These are phyloP conservation scores for Aspergillus sp. DNA, from an alignment of 2,329 filamentous ascomycete species.

Conservation along the genomic window DNA sequence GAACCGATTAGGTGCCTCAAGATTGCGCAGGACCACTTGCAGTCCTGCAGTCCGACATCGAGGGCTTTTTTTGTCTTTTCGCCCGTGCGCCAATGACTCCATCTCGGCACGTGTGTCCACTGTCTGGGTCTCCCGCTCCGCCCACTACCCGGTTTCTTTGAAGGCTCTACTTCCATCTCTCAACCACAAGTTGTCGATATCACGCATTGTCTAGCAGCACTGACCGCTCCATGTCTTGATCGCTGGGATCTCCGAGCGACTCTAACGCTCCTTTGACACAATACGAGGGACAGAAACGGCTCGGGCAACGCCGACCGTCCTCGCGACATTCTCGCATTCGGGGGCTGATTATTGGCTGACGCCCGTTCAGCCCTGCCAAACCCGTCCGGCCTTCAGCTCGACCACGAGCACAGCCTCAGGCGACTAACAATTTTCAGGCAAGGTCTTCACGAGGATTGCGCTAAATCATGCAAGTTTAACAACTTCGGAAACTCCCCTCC, in stretches of 20 bases:
- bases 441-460: neutral
- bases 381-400: conserved; percentile 2
- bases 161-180: neutral
- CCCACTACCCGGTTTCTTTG: neutral
- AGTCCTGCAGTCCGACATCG: too few relatives aligned
- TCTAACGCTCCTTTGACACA: conserved; percentile 1
- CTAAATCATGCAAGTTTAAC: conserved; percentile 4
- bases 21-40: too few relatives aligned
- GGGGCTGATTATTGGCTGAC: neutral
- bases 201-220: too few relatives aligned
- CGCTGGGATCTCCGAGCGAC: neutral
- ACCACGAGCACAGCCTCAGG: conserved; percentile 17
- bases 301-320: conserved; percentile 11
- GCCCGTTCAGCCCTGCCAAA: conserved; percentile 11
- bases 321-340: neutral
- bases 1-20: too few relatives aligned
- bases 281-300: neutral
- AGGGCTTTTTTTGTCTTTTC: neutral
- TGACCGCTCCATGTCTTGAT: neutral
- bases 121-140: neutral
- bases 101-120: neutral
- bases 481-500: neutral
- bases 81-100: neutral
- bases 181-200: neutral
- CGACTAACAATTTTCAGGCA: conserved; percentile 8